Conservation (phyloP, 495 filamentous ascomycete genomes). For the Xylaria castorea region DNA sequence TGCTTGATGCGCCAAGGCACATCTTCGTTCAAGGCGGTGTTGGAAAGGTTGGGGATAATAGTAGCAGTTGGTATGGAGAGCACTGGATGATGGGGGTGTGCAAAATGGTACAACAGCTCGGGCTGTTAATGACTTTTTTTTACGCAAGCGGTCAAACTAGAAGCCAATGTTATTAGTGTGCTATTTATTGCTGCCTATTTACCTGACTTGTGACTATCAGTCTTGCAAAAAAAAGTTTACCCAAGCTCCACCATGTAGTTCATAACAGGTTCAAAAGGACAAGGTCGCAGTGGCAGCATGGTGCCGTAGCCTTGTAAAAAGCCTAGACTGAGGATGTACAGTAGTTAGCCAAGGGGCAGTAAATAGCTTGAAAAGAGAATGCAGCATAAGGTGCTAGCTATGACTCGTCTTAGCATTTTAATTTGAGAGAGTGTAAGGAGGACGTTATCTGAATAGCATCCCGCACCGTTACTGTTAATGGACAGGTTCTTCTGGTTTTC, state of each 20-base stretch:
- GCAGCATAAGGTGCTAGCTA: no score
- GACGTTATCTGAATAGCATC: no score
- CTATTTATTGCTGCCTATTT: background rate
- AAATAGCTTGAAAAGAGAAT: no score
- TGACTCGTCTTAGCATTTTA: no score
- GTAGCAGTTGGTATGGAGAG: conserved; percentile 5
- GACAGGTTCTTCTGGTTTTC: no score
- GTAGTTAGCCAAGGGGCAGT: no score
- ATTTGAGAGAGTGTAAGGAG: no score
- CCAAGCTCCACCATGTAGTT: background rate
- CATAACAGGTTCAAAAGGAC: no score
- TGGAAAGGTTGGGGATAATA: conserved; percentile 8
- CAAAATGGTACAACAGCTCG: conserved; percentile 16
- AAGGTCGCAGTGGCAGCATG: no score
- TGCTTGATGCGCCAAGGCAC: background rate
- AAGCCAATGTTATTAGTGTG: conserved; percentile 21
- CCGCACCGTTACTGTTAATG: no score
- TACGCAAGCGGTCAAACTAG: background rate
- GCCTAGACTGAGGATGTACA: no score
- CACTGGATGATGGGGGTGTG: background rate
- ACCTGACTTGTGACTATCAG: background rate
- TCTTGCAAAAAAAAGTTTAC: background rate
- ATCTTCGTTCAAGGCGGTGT: background rate
- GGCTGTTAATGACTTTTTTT: conserved; percentile 3
- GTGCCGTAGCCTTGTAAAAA: no score